phyloP scores from a whole-genome alignment of 2,329 filamentous ascomycete genomes.

The Fusarium buxicola region DNA sequence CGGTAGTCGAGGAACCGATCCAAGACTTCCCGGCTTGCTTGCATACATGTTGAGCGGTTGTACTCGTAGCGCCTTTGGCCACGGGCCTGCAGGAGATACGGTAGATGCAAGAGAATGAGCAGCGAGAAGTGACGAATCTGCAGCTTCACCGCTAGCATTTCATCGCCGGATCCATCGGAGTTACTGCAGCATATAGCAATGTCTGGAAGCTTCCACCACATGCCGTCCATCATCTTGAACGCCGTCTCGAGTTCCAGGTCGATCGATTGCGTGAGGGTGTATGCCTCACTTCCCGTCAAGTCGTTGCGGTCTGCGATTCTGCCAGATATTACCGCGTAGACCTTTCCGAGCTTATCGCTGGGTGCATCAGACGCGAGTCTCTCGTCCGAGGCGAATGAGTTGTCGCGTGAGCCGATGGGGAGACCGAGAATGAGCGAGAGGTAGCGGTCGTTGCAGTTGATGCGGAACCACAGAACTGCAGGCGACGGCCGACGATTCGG shows the following conservation, averaged over 20 bases:
- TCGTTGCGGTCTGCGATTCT: constrained; percentile 62
- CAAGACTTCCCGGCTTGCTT: constrained; percentile 64
- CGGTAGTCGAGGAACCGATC: constrained; percentile 62
- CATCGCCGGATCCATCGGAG: constrained; percentile 31
- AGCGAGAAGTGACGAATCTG: constrained; percentile 65
- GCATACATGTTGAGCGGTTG: constrained; percentile 56
- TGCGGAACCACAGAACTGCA: constrained; percentile 59
- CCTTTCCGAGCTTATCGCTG: constrained; percentile 58
- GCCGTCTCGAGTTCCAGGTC: constrained; percentile 61
- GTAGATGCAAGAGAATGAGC: constrained; percentile 65
- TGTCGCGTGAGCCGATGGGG: constrained; percentile 56
- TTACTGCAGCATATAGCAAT: constrained; percentile 39
- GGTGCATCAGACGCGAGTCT: constrained; percentile 49
- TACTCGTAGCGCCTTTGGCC: constrained; percentile 61
- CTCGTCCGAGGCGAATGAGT: constrained; percentile 51
- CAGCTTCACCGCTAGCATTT: constrained; percentile 53
- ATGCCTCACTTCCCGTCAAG: constrained; percentile 50
- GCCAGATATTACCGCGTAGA: constrained; percentile 56
- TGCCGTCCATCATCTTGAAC: constrained; percentile 53
- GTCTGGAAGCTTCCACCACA: constrained; percentile 61
- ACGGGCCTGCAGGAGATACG: constrained; percentile 62
- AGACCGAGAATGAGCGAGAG: constrained; percentile 64
- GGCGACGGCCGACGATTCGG: constrained; percentile 45
- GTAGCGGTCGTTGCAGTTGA: constrained; percentile 62
- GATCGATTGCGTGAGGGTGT: constrained; percentile 56